Evolutionary conservation across 306 rosid genomes (phyloP).

Genomic region (Acacia confusa): DNA sequence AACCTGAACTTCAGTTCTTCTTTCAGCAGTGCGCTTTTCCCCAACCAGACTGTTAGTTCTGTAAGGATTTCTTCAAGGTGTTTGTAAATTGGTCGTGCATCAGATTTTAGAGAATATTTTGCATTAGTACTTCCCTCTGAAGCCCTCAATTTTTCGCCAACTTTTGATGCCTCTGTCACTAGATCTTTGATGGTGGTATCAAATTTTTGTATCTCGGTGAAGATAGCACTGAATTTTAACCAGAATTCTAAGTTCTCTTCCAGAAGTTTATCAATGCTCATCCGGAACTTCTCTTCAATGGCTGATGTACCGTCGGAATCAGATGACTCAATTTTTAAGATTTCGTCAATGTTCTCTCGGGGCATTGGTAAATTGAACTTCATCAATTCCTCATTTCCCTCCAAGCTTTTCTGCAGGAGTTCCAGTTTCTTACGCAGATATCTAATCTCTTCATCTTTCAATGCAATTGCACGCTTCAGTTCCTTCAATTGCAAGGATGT

Average conservation of each 20-base stretch:
- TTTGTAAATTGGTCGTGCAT: conserved; percentile 70
- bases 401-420: conserved; percentile 51
- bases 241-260: conserved; percentile 86
- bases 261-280: conserved; percentile 64
- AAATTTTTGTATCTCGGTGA: conserved; percentile 61
- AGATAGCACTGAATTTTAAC: conserved; percentile 65
- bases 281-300: conserved; percentile 64
- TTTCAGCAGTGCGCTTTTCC: conserved; percentile 48
- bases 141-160: conserved; percentile 47
- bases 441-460: conserved; percentile 78
- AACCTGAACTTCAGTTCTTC: conserved; percentile 70
- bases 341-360: background rate
- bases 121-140: conserved; percentile 46
- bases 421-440: conserved; percentile 63
- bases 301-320: conserved; percentile 36
- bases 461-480: conserved; percentile 50
- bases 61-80: conserved; percentile 74
- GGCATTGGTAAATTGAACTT: conserved; percentile 26
- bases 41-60: conserved; percentile 68
- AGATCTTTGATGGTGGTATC: conserved; percentile 61
- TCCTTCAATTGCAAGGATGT: conserved; percentile 61
- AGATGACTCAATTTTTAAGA: background rate
- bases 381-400: conserved; percentile 38
- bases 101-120: conserved; percentile 59
- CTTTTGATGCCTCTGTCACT: conserved; percentile 45